Percentiles rank a stretch among this genome's conserved stretches.
Evolutionary conservation across 2,329 filamentous ascomycete genomes (phyloP).

Genomic region (Colletotrichum sidae): DNA sequence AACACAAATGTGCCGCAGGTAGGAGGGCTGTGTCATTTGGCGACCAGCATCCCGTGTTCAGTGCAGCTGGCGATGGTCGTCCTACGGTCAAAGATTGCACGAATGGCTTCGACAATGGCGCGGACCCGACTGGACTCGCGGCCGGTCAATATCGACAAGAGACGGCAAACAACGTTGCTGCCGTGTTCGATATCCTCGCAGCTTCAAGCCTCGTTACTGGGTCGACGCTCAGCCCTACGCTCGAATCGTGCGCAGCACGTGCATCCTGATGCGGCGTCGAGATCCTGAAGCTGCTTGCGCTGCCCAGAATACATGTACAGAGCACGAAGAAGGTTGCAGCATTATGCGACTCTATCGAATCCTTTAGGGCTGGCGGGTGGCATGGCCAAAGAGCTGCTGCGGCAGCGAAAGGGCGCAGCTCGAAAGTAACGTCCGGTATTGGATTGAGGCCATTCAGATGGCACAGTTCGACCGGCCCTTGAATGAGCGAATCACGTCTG

Average conservation of each 20-base stretch:
- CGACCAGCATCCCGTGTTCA: slow-evolving; percentile 5
- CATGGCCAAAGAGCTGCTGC: not conserved
- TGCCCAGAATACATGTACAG: not conserved
- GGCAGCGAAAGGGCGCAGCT: not conserved
- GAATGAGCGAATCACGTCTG: slow-evolving; percentile 6
- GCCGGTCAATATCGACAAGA: not conserved
- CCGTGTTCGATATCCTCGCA: slow-evolving; percentile 1
- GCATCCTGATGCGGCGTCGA: slow-evolving; percentile 6
- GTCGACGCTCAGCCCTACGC: slow-evolving; percentile 30
- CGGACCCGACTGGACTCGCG: not conserved
- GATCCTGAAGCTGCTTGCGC: not conserved
- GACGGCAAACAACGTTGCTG: not conserved
- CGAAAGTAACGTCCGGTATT: not conserved
- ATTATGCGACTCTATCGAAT: not conserved
- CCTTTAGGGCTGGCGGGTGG: slow-evolving; percentile 4
- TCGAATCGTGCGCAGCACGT: slow-evolving; percentile 5
- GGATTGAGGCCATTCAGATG: slow-evolving; percentile 24
- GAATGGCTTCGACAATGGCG: slow-evolving; percentile 4
- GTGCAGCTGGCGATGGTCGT: slow-evolving; percentile 1
- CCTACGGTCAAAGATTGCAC: not conserved
- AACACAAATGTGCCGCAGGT: slow-evolving; percentile 6
- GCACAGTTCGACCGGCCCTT: not conserved
- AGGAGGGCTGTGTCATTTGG: slow-evolving; percentile 4
- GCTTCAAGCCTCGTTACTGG: slow-evolving; percentile 7
- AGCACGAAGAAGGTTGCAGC: not conserved